Conservation (phyloP, 306 rosid species). For the Rosa persica region DNA sequence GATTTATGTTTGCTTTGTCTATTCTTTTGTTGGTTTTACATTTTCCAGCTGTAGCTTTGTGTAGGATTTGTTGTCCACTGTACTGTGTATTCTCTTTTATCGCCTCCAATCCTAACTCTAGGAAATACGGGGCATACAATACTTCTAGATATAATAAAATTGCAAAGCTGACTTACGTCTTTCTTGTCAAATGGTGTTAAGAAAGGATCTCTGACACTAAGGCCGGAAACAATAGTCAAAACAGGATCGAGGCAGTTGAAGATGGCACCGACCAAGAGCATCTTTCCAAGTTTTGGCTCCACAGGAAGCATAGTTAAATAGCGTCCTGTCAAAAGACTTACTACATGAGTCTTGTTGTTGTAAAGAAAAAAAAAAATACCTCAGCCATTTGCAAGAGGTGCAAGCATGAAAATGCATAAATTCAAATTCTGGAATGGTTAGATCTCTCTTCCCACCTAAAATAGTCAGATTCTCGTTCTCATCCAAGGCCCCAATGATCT, state of each 20-base stretch:
- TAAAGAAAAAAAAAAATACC: neutral
- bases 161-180: slow-evolving; percentile 58
- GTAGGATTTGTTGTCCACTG: neutral
- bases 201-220: slow-evolving; percentile 96
- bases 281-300: slow-evolving; percentile 98
- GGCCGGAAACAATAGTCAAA: slow-evolving; percentile 86
- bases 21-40: neutral
- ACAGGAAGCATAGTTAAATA: slow-evolving; percentile 78
- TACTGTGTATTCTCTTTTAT: neutral
- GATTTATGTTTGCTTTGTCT: neutral
- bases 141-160: neutral
- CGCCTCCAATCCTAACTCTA: neutral
- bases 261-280: slow-evolving; percentile 83
- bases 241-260: slow-evolving; percentile 93
- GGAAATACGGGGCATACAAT: slow-evolving; percentile 11
- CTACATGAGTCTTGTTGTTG: slow-evolving; percentile 20
- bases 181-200: slow-evolving; percentile 81
- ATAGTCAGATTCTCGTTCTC: slow-evolving; percentile 77
- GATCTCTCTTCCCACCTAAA: slow-evolving; percentile 54
- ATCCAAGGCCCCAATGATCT: slow-evolving; percentile 85
- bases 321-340: slow-evolving; percentile 62
- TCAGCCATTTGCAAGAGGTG: slow-evolving; percentile 19
- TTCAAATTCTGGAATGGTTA: neutral
- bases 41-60: neutral
- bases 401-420: slow-evolving; percentile 9